Evolutionary conservation across 208 protist genomes (phyloP).

Genomic region (Crithidia expoeki): DNA sequence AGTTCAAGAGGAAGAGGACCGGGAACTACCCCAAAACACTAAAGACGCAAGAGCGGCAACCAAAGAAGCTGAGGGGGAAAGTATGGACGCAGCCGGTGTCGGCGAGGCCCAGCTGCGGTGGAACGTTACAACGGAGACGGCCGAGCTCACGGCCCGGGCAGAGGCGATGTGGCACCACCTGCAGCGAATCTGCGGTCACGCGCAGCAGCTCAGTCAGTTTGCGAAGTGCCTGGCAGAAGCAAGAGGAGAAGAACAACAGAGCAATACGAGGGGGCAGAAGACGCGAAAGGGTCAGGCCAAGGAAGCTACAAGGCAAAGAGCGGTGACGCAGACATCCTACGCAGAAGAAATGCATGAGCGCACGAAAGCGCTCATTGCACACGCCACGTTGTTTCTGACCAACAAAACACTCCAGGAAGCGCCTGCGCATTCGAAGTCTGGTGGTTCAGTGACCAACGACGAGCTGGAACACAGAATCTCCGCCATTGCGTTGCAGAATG

Average conservation of each 20-base stretch:
- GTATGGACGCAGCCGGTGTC: constrained; percentile 1
- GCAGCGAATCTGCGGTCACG: constrained; percentile 16
- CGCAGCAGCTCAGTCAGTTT: constrained; percentile 6
- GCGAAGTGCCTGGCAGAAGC: background rate
- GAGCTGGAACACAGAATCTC: background rate
- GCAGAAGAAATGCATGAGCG: background rate
- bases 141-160: constrained; percentile 8
- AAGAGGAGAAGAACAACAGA: background rate
- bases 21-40: too few species aligned
- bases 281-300: background rate
- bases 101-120: constrained; percentile 19
- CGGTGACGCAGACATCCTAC: background rate
- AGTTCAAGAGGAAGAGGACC: background rate
- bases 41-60: background rate
- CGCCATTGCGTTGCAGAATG: background rate
- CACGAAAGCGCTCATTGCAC: background rate
- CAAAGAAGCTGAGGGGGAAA: background rate
- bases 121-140: constrained; percentile 21
- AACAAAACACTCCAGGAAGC: background rate
- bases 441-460: background rate
- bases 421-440: background rate
- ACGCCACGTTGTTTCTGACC: background rate
- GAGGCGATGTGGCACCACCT: constrained; percentile 20
- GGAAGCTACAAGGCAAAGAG: background rate
- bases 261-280: background rate